Evolutionary conservation across 768 basidiomycete genomes (phyloP).

Genomic region (Phlegmacium glaucopus): DNA sequence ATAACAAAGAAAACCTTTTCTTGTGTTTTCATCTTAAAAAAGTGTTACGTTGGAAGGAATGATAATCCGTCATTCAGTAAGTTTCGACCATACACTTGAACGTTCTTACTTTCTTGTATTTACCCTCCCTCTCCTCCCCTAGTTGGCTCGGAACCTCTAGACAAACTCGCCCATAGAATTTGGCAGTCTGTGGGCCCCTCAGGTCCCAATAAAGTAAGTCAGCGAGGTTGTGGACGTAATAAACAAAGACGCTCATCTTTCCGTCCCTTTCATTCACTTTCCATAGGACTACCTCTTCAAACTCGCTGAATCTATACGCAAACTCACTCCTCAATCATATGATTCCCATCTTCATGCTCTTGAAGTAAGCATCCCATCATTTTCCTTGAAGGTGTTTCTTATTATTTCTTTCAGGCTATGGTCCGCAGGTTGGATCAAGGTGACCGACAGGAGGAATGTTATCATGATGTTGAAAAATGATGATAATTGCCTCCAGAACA

Average conservation of each 20-base stretch:
- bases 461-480: no score
- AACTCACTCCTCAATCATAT: conserved; percentile 67
- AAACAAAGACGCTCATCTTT: not conserved
- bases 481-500: no score
- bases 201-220: conserved; percentile 77
- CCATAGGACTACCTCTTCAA: conserved; percentile 82
- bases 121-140: not conserved
- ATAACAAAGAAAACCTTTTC: no score
- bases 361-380: conserved; percentile 63
- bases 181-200: conserved; percentile 81
- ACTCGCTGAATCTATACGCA: conserved; percentile 68
- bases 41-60: conserved; percentile 86
- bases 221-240: not conserved
- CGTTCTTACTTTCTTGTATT: not conserved
- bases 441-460: not conserved
- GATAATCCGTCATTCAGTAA: conserved; percentile 89
- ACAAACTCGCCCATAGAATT: conserved; percentile 63
- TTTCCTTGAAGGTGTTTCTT: not conserved
- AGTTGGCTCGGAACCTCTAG: conserved; percentile 87
- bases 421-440: not conserved
- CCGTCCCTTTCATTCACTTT: not conserved
- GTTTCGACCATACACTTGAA: conserved; percentile 13
- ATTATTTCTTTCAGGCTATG: not conserved
- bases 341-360: conserved; percentile 77
- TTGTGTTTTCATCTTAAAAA: not conserved